Percentiles rank a stretch among this genome's conserved stretches.
Evolutionary conservation across 2,329 filamentous ascomycete genomes (phyloP).

Genomic region (Botryotinia globosa): DNA sequence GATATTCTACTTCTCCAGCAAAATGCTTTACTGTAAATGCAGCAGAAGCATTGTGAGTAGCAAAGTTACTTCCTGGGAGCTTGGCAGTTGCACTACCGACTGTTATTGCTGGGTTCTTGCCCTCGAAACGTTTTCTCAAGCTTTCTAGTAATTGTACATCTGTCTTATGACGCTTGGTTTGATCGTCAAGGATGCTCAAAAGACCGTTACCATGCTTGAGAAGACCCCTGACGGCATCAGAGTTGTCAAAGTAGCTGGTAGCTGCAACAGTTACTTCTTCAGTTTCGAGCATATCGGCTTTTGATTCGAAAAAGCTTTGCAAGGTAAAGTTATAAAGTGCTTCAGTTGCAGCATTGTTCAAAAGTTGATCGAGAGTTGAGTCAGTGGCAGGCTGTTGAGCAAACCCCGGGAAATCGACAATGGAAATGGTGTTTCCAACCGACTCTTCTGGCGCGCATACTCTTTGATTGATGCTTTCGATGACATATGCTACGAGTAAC

Average conservation of each 20-base stretch:
- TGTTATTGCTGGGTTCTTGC: constrained; percentile 86
- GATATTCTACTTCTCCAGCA: constrained; percentile 94
- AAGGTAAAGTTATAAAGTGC: constrained; percentile 89
- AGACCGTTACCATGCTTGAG: constrained; percentile 91
- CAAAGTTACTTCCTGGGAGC: constrained; percentile 84
- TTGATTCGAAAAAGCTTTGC: constrained; percentile 93
- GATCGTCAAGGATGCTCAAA: constrained; percentile 91
- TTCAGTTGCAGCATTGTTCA: constrained; percentile 93
- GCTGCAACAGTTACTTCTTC: constrained; percentile 89
- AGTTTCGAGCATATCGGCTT: constrained; percentile 87
- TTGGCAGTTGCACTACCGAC: constrained; percentile 72
- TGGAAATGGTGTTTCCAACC: constrained; percentile 88
- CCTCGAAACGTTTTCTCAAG: constrained; percentile 86
- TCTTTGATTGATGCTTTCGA: constrained; percentile 87
- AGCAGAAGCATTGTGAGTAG: constrained; percentile 75
- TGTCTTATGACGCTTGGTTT: constrained; percentile 82
- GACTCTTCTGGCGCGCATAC: constrained; percentile 84
- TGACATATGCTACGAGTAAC: constrained; percentile 87
- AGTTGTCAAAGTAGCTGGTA: constrained; percentile 97
- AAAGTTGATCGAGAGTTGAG: constrained; percentile 83
- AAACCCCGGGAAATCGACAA: constrained; percentile 96
- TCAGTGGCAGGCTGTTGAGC: constrained; percentile 79
- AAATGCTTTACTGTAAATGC: constrained; percentile 93
- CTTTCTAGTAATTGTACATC: constrained; percentile 90
- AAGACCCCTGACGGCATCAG: constrained; percentile 86